Conservation (phyloP, 129 eudicot genomes). For the Arctium minus region DNA sequence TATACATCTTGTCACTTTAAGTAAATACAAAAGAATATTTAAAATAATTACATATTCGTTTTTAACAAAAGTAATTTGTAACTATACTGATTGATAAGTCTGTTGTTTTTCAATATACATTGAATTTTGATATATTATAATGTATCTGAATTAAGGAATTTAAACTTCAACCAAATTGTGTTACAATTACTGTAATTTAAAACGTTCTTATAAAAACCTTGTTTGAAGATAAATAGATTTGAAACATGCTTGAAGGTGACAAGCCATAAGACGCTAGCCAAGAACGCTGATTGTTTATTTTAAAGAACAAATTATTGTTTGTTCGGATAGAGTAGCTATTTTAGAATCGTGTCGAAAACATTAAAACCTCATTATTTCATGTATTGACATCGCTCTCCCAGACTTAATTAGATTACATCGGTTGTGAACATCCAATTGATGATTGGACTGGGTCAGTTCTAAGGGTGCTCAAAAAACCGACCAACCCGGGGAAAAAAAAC, state of each 20-base stretch:
- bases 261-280: not conserved
- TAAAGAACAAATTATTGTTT: too few relatives aligned
- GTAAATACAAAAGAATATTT: constrained; percentile 10
- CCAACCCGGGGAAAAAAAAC: too few relatives aligned
- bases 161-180: not conserved
- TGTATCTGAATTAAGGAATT: not conserved
- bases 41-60: not conserved
- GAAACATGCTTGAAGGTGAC: not conserved
- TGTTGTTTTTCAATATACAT: not conserved
- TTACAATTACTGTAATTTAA: not conserved
- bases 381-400: not conserved
- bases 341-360: not conserved
- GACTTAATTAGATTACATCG: not conserved
- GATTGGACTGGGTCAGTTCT: not conserved
- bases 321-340: not conserved
- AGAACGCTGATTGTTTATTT: not conserved
- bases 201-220: not conserved
- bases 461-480: too few relatives aligned
- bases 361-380: not conserved
- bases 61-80: not conserved
- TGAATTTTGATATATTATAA: not conserved
- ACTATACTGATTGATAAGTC: not conserved
- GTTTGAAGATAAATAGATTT: not conserved
- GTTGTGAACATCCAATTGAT: not conserved
- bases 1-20: constrained; percentile 23